Evolutionary conservation across 768 basidiomycete species (phyloP), one percentile per base, ranked within the genome.

Genomic region (Boletus barrowsii): DNA sequence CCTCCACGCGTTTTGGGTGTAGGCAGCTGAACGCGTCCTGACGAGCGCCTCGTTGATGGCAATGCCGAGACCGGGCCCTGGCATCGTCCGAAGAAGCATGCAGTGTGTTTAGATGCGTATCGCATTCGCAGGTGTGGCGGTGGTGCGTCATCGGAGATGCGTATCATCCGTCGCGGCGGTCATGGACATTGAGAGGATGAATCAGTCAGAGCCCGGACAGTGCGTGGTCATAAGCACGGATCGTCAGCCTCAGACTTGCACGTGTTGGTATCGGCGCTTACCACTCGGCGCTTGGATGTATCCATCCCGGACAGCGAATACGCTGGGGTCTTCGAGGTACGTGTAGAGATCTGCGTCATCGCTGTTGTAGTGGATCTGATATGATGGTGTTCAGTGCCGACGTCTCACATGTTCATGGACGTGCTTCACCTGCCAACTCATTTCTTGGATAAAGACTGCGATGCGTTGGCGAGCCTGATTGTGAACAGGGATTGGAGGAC

Each of bases 291-390:
- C 69, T 24, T 72, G 63, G 52, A 86, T 69, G 60, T 80, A 73
- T 5, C 85, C 82, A 33, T 82, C 73, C 39, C 73, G 70, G 13
- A 86, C 77, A 5, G 73, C 66, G 59, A 86, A 85, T 2, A 86
- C 77, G 3, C 70, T 66, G 5, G 81, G 73, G 56, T 83, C 75
- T 24, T 62, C 62, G 41, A 88, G 66, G 68, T 84, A 87, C 1
- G 84, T 86, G 59, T 80, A 75, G 13, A 87, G 73, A 64, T 88
- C 86, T 40, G 80, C 80, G n/a, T 61, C 60, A 37, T 75, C 76
- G 37, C 74, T 66, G 67, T 87, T 86, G 69, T 84, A 87, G 64
- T 87, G 83, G 45, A 87, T 84, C 82, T 84, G 22, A 40, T 37
- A 36, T 18, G 47, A 24, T 30, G 43, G n/a, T 17, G 17, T 49